These are phyloP conservation scores for Entonaema liquescens DNA, from an alignment of 495 filamentous ascomycete species.

Conservation along the genomic window DNA sequence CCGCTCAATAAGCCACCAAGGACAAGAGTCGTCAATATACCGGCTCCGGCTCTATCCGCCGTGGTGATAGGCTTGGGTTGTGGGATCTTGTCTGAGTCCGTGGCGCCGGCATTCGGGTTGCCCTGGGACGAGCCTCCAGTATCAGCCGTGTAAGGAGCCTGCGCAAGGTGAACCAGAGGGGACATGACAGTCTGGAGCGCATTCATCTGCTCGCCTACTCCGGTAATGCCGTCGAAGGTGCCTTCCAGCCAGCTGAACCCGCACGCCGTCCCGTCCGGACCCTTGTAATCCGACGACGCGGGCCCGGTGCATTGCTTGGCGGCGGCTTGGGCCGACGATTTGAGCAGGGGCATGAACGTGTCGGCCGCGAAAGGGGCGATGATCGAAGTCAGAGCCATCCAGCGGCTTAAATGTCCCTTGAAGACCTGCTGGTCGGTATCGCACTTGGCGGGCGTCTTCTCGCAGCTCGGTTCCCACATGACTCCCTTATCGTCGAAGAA, in stretches of 20 bases:
- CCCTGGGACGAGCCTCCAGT: conserved; percentile 74
- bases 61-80: conserved; percentile 52
- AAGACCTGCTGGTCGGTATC: conserved; percentile 80
- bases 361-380: conserved; percentile 63
- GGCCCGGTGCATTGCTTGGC: conserved; percentile 67
- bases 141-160: conserved; percentile 61
- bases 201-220: conserved; percentile 68
- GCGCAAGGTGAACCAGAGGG: conserved; percentile 45
- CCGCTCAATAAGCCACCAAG: conserved; percentile 54
- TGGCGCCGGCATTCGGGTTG: conserved; percentile 62
- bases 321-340: conserved; percentile 66
- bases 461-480: conserved; percentile 68
- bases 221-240: conserved; percentile 55
- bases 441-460: conserved; percentile 61
- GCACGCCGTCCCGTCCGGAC: conserved; percentile 64
- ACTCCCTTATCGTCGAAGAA: conserved; percentile 64
- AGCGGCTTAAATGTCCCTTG: conserved; percentile 77
- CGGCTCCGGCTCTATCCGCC: conserved; percentile 64
- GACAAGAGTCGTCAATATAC: conserved; percentile 63
- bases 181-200: conserved; percentile 66
- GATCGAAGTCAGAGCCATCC: conserved; percentile 68
- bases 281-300: conserved; percentile 53
- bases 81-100: conserved; percentile 19
- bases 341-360: conserved; percentile 63
- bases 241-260: conserved; percentile 48